These are phyloP conservation scores for Colletotrichum falcatum DNA, from an alignment of 2,329 filamentous ascomycete genomes.

Conservation along the genomic window DNA sequence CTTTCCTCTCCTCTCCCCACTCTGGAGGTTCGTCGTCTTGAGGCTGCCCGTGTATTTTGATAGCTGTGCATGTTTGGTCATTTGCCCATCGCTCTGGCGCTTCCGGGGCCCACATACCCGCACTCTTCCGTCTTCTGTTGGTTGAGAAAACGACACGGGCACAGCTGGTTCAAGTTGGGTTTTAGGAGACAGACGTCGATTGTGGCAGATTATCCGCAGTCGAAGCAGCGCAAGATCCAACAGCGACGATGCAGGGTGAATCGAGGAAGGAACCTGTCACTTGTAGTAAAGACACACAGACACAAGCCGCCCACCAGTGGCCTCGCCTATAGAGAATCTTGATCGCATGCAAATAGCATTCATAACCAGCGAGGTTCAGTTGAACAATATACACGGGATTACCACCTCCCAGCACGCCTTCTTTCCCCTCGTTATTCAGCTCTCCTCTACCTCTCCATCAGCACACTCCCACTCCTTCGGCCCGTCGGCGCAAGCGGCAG, in stretches of 20 bases:
- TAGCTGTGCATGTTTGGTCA: neutral
- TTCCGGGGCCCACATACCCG: neutral
- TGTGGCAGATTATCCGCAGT: neutral
- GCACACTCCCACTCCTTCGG: constrained; percentile 27
- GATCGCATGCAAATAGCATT: constrained; percentile 39
- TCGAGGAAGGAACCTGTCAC: neutral
- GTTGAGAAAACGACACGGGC: neutral
- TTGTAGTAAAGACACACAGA: neutral
- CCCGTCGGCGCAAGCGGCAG: constrained; percentile 29
- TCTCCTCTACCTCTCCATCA: constrained; percentile 1
- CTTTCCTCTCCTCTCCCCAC: neutral
- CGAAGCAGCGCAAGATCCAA: neutral
- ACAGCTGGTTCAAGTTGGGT: neutral
- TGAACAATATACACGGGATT: constrained; percentile 55
- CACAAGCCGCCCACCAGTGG: neutral
- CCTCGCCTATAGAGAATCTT: neutral
- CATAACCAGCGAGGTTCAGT: constrained; percentile 39
- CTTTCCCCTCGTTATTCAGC: constrained; percentile 30
- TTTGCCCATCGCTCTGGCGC: neutral
- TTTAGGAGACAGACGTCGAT: too few relatives aligned
- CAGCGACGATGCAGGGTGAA: neutral
- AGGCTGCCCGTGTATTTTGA: neutral
- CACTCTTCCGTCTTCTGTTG: neutral
- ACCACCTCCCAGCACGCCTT: constrained; percentile 43
- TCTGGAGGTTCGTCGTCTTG: neutral